Evolutionary conservation across 2,329 filamentous ascomycete genomes (phyloP).

Genomic region (Cladosporium sp.): DNA sequence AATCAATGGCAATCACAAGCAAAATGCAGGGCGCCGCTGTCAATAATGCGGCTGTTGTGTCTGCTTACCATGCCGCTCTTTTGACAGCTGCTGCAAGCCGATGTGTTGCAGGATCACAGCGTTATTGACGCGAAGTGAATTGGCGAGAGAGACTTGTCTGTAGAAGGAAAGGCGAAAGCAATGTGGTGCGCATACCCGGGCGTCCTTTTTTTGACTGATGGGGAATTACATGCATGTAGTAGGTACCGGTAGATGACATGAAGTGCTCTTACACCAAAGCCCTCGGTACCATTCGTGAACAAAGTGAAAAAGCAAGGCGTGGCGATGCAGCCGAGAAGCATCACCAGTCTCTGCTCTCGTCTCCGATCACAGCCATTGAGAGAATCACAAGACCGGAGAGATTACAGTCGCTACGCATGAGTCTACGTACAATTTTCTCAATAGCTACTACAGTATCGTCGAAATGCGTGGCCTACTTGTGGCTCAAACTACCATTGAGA

Average conservation of each 20-base stretch:
- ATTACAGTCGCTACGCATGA: no score
- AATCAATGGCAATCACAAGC: background rate
- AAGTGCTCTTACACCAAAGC: background rate
- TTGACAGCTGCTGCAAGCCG: background rate
- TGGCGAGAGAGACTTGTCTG: background rate
- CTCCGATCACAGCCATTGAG: background rate
- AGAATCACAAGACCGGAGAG: background rate
- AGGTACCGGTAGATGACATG: background rate
- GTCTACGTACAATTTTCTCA: no score
- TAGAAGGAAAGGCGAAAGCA: background rate
- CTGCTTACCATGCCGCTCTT: background rate
- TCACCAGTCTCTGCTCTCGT: background rate
- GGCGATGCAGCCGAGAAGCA: background rate
- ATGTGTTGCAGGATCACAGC: background rate
- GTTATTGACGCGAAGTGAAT: background rate
- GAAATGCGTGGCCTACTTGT: no score
- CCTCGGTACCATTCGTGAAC: background rate
- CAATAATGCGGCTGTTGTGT: background rate
- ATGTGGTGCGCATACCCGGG: background rate
- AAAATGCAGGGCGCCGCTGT: slow-evolving; percentile 11
- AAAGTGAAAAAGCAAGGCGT: background rate
- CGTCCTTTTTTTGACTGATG: background rate
- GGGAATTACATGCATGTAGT: background rate
- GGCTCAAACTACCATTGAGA: no score
- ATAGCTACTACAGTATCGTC: no score